Evolutionary conservation across 2,329 filamentous ascomycete genomes (phyloP).

Genomic region (Metarhizium album): DNA sequence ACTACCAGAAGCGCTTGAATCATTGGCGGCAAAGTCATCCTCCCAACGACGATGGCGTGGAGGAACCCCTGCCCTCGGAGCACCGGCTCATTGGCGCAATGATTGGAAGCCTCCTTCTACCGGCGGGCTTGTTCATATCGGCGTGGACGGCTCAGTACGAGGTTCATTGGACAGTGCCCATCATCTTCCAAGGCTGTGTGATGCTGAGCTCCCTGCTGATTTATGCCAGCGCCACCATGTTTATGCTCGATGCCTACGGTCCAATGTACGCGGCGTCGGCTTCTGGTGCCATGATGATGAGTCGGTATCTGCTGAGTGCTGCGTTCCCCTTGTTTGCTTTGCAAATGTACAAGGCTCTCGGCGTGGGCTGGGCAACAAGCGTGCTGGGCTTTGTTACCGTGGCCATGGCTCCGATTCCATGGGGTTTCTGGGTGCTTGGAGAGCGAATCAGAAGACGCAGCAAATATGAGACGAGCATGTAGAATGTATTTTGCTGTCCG

Average conservation of each 20-base stretch:
- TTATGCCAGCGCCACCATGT: constrained; percentile 17
- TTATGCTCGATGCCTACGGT: constrained; percentile 19
- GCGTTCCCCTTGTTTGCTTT: constrained; percentile 37
- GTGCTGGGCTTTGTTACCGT: constrained; percentile 29
- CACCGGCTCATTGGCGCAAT: constrained; percentile 52
- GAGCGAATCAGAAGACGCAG: constrained; percentile 14
- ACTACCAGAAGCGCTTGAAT: constrained; percentile 44
- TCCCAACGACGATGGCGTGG: constrained; percentile 26
- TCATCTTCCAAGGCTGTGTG: constrained; percentile 15
- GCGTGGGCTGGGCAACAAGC: constrained; percentile 33
- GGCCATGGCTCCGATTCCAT: constrained; percentile 25
- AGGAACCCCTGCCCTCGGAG: constrained; percentile 49
- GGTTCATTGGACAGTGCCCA: constrained; percentile 15
- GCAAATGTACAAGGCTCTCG: constrained; percentile 28
- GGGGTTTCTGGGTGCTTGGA: constrained; percentile 17
- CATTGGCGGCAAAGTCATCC: constrained; percentile 28
- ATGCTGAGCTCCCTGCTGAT: constrained; percentile 18
- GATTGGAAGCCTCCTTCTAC: constrained; percentile 49
- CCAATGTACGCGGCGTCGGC: constrained; percentile 18
- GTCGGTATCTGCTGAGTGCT: constrained; percentile 44
- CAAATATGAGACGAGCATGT: constrained; percentile 17
- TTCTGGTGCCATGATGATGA: constrained; percentile 16
- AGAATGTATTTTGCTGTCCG: not conserved
- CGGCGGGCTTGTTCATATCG: constrained; percentile 56
- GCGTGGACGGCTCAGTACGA: constrained; percentile 44